Conservation (phyloP, 2,329 filamentous ascomycete genomes). For the Aspergillus arachidicola region DNA sequence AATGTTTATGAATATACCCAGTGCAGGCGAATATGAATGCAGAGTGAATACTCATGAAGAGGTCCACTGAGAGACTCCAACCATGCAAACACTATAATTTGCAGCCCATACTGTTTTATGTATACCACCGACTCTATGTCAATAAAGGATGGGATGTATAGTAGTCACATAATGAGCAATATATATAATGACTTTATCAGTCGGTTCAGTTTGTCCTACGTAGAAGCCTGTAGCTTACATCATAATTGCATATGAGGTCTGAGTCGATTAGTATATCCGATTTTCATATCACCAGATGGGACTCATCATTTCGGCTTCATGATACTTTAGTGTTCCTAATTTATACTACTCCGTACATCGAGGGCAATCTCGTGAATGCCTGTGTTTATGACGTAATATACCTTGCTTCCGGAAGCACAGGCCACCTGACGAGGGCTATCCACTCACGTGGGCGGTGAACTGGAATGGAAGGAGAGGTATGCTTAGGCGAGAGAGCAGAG, state of each 20-base stretch:
- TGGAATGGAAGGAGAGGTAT: background rate
- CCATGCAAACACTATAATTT: background rate
- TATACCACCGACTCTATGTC: no score
- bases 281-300: background rate
- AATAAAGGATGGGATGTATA: no score
- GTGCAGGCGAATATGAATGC: background rate
- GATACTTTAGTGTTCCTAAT: no score
- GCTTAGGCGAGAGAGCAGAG: slow-evolving; percentile 1
- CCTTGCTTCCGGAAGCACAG: background rate
- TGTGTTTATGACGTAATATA: background rate
- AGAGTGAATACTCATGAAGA: background rate
- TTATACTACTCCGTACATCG: no score
- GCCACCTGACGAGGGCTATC: slow-evolving; percentile 18
- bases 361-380: no score
- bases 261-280: background rate
- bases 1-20: background rate
- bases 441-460: slow-evolving; percentile 33
- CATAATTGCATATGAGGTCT: no score
- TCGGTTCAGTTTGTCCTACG: no score
- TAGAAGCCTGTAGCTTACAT: no score
- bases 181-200: background rate
- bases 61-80: no score
- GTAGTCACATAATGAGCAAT: background rate
- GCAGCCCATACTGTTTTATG: no score
- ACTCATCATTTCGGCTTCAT: background rate